Evolutionary conservation across 257 asterid genomes (phyloP).

Genomic region (Solanum dulcamara): DNA sequence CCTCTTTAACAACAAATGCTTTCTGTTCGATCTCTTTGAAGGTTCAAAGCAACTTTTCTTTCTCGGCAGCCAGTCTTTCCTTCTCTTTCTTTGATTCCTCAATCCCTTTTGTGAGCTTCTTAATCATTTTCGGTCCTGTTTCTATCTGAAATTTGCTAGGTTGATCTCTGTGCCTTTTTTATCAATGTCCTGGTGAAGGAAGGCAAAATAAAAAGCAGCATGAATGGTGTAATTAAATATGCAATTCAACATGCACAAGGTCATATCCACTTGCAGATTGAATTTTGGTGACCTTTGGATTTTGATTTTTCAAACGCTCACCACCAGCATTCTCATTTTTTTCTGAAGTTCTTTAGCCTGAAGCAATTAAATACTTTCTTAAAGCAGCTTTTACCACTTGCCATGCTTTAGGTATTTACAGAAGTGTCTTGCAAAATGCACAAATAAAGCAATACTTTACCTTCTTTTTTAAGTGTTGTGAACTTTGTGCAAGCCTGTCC

Average conservation of each 20-base stretch:
- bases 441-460: constrained; percentile 13
- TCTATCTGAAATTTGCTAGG: constrained; percentile 61
- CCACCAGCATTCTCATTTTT: constrained; percentile 96
- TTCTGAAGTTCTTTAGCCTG: constrained; percentile 76
- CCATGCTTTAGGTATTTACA: background rate
- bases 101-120: constrained; percentile 58
- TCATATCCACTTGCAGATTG: constrained; percentile 48
- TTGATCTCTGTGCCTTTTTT: constrained; percentile 67
- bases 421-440: background rate
- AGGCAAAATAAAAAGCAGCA: background rate
- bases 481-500: constrained; percentile 54
- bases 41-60: constrained; percentile 33
- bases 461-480: constrained; percentile 75
- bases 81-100: constrained; percentile 71
- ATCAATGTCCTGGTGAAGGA: constrained; percentile 51
- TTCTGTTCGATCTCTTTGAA: constrained; percentile 68
- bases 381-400: background rate
- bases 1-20: constrained; percentile 74
- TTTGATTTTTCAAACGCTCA: constrained; percentile 59
- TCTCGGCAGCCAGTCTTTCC: constrained; percentile 49
- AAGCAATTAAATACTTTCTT: background rate
- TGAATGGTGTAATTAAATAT: background rate
- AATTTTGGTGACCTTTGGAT: constrained; percentile 46
- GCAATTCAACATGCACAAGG: background rate
- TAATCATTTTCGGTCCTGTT: constrained; percentile 62